Base-by-base conservation (phyloP, 148 eudicot species). In the Amaranthus hypochondriacus region DNA sequence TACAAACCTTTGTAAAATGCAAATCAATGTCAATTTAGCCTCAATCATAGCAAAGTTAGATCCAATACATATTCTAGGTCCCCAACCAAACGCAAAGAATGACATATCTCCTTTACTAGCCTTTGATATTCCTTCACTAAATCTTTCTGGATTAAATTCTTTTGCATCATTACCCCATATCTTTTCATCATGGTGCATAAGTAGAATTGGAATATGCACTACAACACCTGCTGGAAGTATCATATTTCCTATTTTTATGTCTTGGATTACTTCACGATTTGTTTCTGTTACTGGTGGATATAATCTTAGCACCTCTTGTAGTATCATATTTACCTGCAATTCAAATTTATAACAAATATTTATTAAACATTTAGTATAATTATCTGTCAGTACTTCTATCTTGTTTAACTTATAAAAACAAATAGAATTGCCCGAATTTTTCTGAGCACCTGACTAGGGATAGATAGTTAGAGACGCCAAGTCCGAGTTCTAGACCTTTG, bases 41-140 rank as follows among this genome's bases (percentile, higher is more conserved):
- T 83, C 81, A 5, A 52, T 74, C 77, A 83, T 62, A 21, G 86
- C 86, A n/a, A 83, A 83, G 3, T 75, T 70, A 4, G 81, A 77
- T 11, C 86, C 86, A 1, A 83, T 71, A 69, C 86, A 83, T 5
- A 69, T 80, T 2, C 85, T 72, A 28, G 85, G 85, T 5, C 85
- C 85, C 59, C 71, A 71, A 28, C 83, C 78, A 60, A 83, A 77
- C 0, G 86, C 59, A 42, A 75, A 75, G 9, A 68, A 75, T 14
- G 78, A 75, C 78, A 75, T 69, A n/a, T 75, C 68, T 28, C 78
- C 78, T 28, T 50, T 9, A 2, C 59, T 61, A 0, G 79, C 79
- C 21, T 76, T 76, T 0, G 68, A 60, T 7, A 76, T 59, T 0
- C 73, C 80, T 47, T 82, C 73, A 3, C 56, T 60, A 49, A 84